Conservation (phyloP, 768 basidiomycete genomes). For the Lentinula boryana region DNA sequence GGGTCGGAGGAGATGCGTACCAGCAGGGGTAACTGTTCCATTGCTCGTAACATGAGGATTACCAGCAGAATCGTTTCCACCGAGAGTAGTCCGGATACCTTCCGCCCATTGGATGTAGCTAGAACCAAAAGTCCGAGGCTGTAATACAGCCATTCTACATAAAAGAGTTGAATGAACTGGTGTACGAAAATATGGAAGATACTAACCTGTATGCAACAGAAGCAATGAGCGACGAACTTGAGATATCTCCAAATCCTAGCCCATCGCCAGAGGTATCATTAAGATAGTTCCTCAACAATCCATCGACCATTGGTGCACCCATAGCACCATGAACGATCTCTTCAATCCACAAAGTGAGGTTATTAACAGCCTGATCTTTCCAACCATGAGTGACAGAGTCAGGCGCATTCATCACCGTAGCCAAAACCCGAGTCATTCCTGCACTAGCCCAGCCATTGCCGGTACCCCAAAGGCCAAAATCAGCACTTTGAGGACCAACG, state of each 20-base stretch:
- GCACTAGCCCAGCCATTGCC: conserved; percentile 72
- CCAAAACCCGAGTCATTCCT: conserved; percentile 57
- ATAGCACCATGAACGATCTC: conserved; percentile 30
- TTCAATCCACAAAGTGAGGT: conserved; percentile 33
- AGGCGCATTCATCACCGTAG: conserved; percentile 38
- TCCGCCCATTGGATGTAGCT: conserved; percentile 8
- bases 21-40: conserved; percentile 8
- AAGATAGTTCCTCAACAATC: conserved; percentile 13
- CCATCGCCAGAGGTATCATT: conserved; percentile 10
- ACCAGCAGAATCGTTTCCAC: background rate
- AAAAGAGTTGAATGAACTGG: background rate
- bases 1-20: background rate
- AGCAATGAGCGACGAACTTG: conserved; percentile 8
- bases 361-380: conserved; percentile 11
- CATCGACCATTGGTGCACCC: conserved; percentile 3
- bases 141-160: conserved; percentile 8
- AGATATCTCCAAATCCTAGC: conserved; percentile 11
- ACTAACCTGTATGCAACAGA: conserved; percentile 7
- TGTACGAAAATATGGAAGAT: background rate
- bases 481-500: conserved; percentile 29
- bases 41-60: conserved; percentile 8
- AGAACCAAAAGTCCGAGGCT: conserved; percentile 3
- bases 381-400: conserved; percentile 19
- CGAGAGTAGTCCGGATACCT: conserved; percentile 1
- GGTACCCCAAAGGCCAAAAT: conserved; percentile 41